These are phyloP conservation scores for Colletotrichum trifolii DNA, from an alignment of 2,329 filamentous ascomycete genomes.

Conservation along the genomic window DNA sequence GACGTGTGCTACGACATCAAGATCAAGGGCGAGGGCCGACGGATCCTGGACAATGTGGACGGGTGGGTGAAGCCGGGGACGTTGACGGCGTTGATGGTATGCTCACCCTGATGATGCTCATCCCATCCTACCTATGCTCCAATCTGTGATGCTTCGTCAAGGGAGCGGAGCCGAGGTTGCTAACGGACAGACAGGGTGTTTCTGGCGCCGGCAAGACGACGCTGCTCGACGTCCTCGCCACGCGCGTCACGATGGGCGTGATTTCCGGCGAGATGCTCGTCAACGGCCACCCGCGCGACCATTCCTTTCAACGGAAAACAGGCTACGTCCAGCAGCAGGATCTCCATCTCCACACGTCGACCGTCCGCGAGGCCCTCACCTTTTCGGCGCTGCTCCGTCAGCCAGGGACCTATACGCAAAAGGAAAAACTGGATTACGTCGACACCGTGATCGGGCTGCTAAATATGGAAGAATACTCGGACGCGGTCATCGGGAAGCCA, in stretches of 20 bases:
- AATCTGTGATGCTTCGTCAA: conserved; percentile 51
- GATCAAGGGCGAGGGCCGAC: conserved; percentile 71
- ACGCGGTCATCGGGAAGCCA: conserved; percentile 76
- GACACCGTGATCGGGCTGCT: conserved; percentile 45
- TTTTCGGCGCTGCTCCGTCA: conserved; percentile 77
- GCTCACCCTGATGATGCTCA: conserved; percentile 46
- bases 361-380: conserved; percentile 73
- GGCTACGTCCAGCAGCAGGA: conserved; percentile 81
- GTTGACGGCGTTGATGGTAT: conserved; percentile 74
- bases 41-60: conserved; percentile 77
- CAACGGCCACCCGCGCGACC: conserved; percentile 71
- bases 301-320: conserved; percentile 76
- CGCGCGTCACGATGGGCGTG: conserved; percentile 78
- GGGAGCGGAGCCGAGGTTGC: background rate
- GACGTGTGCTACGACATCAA: conserved; percentile 80
- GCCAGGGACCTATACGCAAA: conserved; percentile 62
- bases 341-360: conserved; percentile 73
- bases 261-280: conserved; percentile 78
- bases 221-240: conserved; percentile 79
- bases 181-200: conserved; percentile 52
- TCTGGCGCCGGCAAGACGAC: conserved; percentile 83
- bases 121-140: no score
- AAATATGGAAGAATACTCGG: conserved; percentile 70
- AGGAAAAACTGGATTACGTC: conserved; percentile 43
- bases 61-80: conserved; percentile 82